Percentiles rank a stretch among this genome's conserved stretches.
phyloP scores from a whole-genome alignment of 305 asterid species.

The Monarda citriodora region DNA sequence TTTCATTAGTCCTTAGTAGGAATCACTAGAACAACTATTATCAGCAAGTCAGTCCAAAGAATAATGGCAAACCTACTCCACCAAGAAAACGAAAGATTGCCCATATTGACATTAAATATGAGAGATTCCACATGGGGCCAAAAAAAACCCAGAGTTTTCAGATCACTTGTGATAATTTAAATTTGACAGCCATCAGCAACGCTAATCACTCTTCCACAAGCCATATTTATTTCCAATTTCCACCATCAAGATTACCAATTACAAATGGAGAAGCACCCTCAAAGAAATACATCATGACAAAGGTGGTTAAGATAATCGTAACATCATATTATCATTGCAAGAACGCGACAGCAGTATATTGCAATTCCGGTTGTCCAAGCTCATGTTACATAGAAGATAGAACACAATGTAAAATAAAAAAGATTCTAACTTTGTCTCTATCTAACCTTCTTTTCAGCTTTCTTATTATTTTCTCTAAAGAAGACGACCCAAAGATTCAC shows the following conservation, averaged over 20 bases:
- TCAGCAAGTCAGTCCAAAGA: neutral
- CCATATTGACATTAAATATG: neutral
- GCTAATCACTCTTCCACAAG: constrained; percentile 2
- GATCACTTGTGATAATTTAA: constrained; percentile 1
- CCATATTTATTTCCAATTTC: neutral
- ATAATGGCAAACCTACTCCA: constrained; percentile 20
- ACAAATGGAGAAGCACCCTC: neutral
- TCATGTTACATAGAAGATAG: constrained; percentile 25
- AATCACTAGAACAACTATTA: neutral
- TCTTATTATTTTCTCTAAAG: constrained; percentile 48
- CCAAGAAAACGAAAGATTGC: constrained; percentile 15
- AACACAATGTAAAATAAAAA: constrained; percentile 13
- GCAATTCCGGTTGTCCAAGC: constrained; percentile 17
- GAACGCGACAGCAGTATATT: constrained; percentile 17
- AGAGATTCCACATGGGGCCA: constrained; percentile 6
- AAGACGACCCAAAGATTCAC: constrained; percentile 72
- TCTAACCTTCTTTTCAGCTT: constrained; percentile 43
- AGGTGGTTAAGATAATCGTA: constrained; percentile 6
- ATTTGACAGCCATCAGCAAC: constrained; percentile 10
- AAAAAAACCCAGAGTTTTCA: constrained; percentile 4
- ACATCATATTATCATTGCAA: constrained; percentile 5
- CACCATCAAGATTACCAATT: constrained; percentile 9
- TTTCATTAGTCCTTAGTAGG: too few relatives aligned
- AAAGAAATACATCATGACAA: neutral
- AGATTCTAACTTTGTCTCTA: constrained; percentile 19